Base-by-base conservation (phyloP, 78 protist species). In the Dictyostelium firmibasis region DNA sequence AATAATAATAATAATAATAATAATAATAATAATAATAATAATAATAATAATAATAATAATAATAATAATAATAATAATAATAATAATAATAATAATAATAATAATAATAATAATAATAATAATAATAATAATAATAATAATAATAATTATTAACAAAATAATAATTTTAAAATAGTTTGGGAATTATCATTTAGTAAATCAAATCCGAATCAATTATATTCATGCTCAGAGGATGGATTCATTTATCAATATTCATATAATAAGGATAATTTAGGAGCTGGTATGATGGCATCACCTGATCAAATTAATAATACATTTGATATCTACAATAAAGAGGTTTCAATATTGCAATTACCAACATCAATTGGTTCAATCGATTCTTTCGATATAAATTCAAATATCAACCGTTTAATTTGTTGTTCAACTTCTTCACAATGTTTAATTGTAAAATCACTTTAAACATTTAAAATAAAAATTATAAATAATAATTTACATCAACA, bases 141-240 rank as follows among this genome's bases (percentile, higher is more conserved):
- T 9, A n/a, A 18, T 74, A 27, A 27, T 7, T 86, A 50, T 53
- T 23, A 29, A 25, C 25, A 3, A 31, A 29, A 35, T 23, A 13
- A 20, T 16, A 18, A 53, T 62, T 85, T 9, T n/a, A 10, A 27
- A 47, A 23, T 69, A 88, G 94, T 88, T 69, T 88, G 94, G 94
- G 94, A 88, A 81, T 47, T 88, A 31, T 47, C 74, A 79, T 88
- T 88, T 69, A 88, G 72, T 69, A 88, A 81, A 47, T 14, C 81
- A 31, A 88, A 81, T 27, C 62, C 94, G 33, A 88, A 81, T 81
- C 94, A 88, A 69, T 64, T 88, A 69, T 88, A 64, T 81, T 88
- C 94, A 69, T 88, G 94, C 33, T 88, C 94, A 79, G 81, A 88
- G 13, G 94, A 88, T 88, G 94, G 86, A 29, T 81, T 81, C 1